Evolutionary conservation across 352 stramenopile species (phyloP), one percentile per base, ranked within the genome.

Genomic region (Stephanocyclus meneghinianus): DNA sequence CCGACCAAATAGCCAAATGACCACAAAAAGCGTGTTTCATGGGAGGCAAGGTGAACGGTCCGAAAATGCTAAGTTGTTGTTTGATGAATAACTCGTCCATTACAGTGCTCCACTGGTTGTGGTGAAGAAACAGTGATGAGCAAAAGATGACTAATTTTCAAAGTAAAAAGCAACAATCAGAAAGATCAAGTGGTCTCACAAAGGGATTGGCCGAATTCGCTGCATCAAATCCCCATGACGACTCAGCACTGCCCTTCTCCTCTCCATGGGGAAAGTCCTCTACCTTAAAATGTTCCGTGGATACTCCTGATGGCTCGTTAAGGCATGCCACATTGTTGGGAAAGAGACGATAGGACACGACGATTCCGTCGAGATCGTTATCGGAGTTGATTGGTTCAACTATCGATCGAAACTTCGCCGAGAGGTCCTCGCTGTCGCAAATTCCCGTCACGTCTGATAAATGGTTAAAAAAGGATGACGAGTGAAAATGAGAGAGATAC

Each of bases 401-500:
- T 64, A 89, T 87, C 1, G 74, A 47, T 7, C 47, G 45, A 44
- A 81, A 90, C n/a, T 64, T 67, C 0, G 76, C 37, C 11, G 81
- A n/a, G 1, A 91, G 11, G 1, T 78, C 59, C 9, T 67, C 56
- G 11, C 84, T 50, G 69, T 90, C 83, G 50, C 86, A 91, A 30
- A 91, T 71, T 8, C 80, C 83, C 15, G 80, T 86, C 11, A 91
- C 74, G 76, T 91, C 86, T 6, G 32, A 16, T 37, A 53, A 16
- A 10, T 53, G 10, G 3, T 26, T 5, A 53, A 53, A 21, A 53
- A 21, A 0, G 13, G 13, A 21, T 4, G 47, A 48, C 18, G 21
- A 44, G 21, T 76, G 29, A 21, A 30, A 32, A 37, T 60, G n/a
- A 37, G 26, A 26, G 21, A 30, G 11, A 11, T 37, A 32, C 10